Base-by-base conservation (phyloP, 805 yeast species). In the Saccharomycodes ludwigii region DNA sequence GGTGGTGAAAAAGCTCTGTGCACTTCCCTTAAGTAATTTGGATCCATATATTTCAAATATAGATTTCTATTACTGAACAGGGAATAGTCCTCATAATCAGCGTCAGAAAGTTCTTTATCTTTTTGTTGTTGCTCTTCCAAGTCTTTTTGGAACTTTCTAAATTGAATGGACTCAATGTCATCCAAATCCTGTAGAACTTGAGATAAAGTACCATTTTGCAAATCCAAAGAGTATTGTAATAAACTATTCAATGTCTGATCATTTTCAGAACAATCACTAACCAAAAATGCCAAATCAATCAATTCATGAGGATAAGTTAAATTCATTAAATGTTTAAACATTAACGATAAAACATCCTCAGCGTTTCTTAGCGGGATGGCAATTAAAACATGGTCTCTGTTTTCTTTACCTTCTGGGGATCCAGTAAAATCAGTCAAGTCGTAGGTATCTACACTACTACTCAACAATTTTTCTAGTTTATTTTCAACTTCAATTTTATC, bases 301-400 rank as follows among this genome's bases (percentile, higher is more conserved):
- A 81, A 58, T 16, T 70, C 66, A 50, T 84, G 95, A 34, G 81
- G 84, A 50, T 83, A 83, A 1, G 93, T 81, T 55, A 83, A 60
- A 52, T 83, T 82, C 88, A 79, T 80, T 55, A 83, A 59, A 55
- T 83, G 81, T 46, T 76, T 76, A 58, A 84, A 82, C 66, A 85
- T 83, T 62, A 82, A 62, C 9, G 91, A 85, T 39, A 83, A 57
- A 14, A 80, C 86, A 18, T 67, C 62, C 44, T 71, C 79, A 0
- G 94, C 93, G 46, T 83, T 77, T 54, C 93, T 63, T 38, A 83
- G 58, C 7, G 95, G 95, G 47, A 83, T 68, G 38, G 77, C 63
- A 31, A 84, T 56, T 34, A 83, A 57, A 10, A 83, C 73, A 29
- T 73, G 68, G 40, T 83, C 93, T 10, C 72, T 68, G 12, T 65